A percentile compares a stretch with the other conserved stretches of the same genome.
phyloP scores from a whole-genome alignment of 2,329 filamentous ascomycete species.

The Magnaporthiopsis rhizophila region DNA sequence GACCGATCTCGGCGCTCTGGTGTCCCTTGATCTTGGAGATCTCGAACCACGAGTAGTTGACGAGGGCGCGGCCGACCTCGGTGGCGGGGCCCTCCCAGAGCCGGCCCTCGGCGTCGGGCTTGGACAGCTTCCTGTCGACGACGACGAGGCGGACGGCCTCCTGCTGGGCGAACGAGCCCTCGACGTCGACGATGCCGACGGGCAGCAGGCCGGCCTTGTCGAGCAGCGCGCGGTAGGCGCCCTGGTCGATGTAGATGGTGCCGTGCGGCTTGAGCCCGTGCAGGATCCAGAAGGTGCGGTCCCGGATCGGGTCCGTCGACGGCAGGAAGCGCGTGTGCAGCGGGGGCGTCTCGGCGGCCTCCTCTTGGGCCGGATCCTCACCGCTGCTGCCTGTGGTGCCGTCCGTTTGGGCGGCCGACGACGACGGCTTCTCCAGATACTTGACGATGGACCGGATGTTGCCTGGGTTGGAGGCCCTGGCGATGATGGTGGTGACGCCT shows the following conservation, averaged over 20 bases:
- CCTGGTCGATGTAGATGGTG: slow-evolving; percentile 86
- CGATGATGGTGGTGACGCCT: slow-evolving; percentile 93
- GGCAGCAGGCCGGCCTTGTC: slow-evolving; percentile 84
- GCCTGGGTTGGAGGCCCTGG: slow-evolving; percentile 83
- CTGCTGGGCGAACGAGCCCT: slow-evolving; percentile 82
- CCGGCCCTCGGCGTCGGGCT: slow-evolving; percentile 19
- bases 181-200: slow-evolving; percentile 83
- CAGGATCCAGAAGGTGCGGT: slow-evolving; percentile 94
- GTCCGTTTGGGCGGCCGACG: slow-evolving; percentile 14
- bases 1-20: slow-evolving; percentile 72
- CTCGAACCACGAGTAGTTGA: slow-evolving; percentile 86
- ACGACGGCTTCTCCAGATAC: slow-evolving; percentile 53
- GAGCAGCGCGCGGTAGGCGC: slow-evolving; percentile 70
- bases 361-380: slow-evolving; percentile 15
- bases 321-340: slow-evolving; percentile 92
- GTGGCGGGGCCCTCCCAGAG: slow-evolving; percentile 42
- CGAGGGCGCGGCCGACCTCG: slow-evolving; percentile 83
- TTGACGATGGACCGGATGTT: slow-evolving; percentile 84
- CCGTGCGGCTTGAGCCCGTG: slow-evolving; percentile 88
- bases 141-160: slow-evolving; percentile 85
- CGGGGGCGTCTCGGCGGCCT: slow-evolving; percentile 37
- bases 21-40: slow-evolving; percentile 77
- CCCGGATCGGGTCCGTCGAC: slow-evolving; percentile 74
- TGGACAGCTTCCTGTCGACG: slow-evolving; percentile 49
- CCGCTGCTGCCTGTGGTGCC: slow-evolving; percentile 20